Evolutionary conservation across 257 asterid species (phyloP).

Genomic region (Solanum pimpinellifolium): DNA sequence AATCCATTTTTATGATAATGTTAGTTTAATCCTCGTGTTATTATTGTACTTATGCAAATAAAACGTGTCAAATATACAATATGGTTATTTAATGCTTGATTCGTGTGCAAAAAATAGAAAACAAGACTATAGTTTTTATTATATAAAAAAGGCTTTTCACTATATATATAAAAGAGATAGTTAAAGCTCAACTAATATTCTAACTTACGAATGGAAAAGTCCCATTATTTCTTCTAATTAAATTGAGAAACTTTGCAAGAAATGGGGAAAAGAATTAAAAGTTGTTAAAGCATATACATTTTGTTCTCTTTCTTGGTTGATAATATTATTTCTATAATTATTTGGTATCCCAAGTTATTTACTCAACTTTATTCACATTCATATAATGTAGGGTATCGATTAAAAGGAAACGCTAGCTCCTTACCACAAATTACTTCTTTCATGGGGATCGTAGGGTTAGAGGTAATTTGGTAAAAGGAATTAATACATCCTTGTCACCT

Average conservation of each 20-base stretch:
- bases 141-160: background rate
- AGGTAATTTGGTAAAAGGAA: background rate
- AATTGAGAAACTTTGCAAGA: background rate
- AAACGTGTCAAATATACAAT: background rate
- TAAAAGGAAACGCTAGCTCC: background rate
- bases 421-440: background rate
- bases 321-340: background rate
- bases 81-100: background rate
- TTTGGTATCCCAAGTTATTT: background rate
- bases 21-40: background rate
- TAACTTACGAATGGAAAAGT: background rate
- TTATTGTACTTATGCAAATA: background rate
- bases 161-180: background rate
- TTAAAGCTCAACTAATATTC: background rate
- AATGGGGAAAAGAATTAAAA: background rate
- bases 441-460: background rate
- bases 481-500: background rate
- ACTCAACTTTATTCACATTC: background rate
- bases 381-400: background rate
- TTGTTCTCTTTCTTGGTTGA: background rate
- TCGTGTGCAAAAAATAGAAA: background rate
- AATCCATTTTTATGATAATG: background rate
- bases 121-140: background rate
- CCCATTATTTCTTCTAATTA: background rate
- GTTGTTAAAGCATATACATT: background rate